Percentiles rank a stretch among this genome's conserved stretches.
Conservation (phyloP, 1,139 yeast species). For the Candida gigantensis region DNA sequence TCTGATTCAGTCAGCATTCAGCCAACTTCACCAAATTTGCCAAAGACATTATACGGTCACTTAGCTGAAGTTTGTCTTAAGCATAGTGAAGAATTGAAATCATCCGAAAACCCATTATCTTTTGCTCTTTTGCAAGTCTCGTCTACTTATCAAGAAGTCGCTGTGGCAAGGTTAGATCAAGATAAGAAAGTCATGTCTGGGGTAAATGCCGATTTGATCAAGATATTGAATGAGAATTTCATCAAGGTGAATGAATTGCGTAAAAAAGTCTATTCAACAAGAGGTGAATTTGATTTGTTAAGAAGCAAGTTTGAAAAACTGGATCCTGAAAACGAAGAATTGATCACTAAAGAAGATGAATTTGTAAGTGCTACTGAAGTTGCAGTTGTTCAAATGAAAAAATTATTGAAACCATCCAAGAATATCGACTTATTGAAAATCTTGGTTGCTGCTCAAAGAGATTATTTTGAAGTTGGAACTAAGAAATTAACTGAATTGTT, state of each 20-base stretch:
- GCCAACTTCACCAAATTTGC: conserved; percentile 35
- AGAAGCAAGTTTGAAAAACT: conserved; percentile 42
- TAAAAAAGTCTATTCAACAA: conserved; percentile 65
- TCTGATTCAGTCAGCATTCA: conserved; percentile 28
- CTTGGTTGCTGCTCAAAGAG: conserved; percentile 66
- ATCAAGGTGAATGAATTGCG: conserved; percentile 62
- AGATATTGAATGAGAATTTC: conserved; percentile 56
- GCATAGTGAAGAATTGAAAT: conserved; percentile 43
- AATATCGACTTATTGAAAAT: conserved; percentile 61
- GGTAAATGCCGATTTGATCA: conserved; percentile 55
- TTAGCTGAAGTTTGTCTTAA: conserved; percentile 37
- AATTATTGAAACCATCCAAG: conserved; percentile 65
- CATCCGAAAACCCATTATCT: conserved; percentile 48
- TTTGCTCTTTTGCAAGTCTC: conserved; percentile 57
- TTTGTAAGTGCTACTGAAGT: conserved; percentile 73
- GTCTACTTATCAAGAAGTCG: conserved; percentile 60
- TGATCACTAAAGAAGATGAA: conserved; percentile 73
- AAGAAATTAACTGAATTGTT: conserved; percentile 37
- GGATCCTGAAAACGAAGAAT: conserved; percentile 50
- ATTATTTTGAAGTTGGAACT: conserved; percentile 55
- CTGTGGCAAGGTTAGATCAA: conserved; percentile 62
- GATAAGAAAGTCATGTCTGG: conserved; percentile 59
- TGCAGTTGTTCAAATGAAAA: conserved; percentile 78
- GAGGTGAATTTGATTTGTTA: conserved; percentile 69
- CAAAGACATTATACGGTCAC: conserved; percentile 49